Conservation (phyloP, 768 basidiomycete species). For the Sarcodon sp. region DNA sequence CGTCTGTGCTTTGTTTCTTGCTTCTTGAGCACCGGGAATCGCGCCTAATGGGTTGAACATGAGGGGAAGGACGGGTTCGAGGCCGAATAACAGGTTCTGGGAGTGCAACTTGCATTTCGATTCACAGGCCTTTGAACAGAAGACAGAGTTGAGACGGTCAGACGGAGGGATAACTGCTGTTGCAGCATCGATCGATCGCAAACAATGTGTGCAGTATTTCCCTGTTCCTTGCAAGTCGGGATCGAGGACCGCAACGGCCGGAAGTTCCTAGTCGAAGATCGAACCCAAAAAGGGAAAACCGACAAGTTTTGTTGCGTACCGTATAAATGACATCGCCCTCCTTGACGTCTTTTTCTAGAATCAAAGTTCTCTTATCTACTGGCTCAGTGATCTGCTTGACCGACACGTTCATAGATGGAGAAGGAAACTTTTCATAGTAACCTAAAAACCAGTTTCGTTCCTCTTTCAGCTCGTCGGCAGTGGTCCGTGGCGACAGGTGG, state of each 20-base stretch:
- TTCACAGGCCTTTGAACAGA: conserved; percentile 66
- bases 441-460: conserved; percentile 26
- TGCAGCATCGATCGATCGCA: conserved; percentile 40
- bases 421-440: conserved; percentile 72
- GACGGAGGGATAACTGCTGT: conserved; percentile 29
- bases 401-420: conserved; percentile 55
- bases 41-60: conserved; percentile 18
- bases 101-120: conserved; percentile 41
- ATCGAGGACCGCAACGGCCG: conserved; percentile 62
- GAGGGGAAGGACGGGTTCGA: conserved; percentile 45
- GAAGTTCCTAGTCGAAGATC: conserved; percentile 43
- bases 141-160: conserved; percentile 45
- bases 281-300: background rate
- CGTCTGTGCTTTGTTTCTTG: conserved; percentile 45
- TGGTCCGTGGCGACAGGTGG: conserved; percentile 9
- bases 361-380: conserved; percentile 23
- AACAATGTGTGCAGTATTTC: conserved; percentile 63
- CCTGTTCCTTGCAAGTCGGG: conserved; percentile 55
- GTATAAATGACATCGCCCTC: conserved; percentile 70
- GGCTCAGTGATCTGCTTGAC: conserved; percentile 32
- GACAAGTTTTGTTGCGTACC: conserved; percentile 20
- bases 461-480: conserved; percentile 11
- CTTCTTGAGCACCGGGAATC: conserved; percentile 21
- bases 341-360: conserved; percentile 54
- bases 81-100: conserved; percentile 59